Percentiles rank a stretch among this genome's conserved stretches.
Conservation (phyloP, 805 yeast genomes). For the Cyberlindnera xylosilytica region DNA sequence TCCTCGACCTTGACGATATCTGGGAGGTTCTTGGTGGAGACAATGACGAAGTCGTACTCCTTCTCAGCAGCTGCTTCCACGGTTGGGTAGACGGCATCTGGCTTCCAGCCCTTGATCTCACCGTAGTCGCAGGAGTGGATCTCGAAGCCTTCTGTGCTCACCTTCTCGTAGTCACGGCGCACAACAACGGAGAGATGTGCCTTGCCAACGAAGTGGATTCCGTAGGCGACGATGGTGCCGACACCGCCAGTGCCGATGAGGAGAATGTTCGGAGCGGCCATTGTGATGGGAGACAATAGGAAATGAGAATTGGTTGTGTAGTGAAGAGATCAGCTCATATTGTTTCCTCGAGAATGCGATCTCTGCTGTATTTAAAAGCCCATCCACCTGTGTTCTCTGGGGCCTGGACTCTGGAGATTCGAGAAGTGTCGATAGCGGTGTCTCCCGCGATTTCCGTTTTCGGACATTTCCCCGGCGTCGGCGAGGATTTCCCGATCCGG, state of each 20-base stretch:
- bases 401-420: too few relatives aligned
- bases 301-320: background rate
- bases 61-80: slow-evolving; percentile 47
- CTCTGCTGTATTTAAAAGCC: too few relatives aligned
- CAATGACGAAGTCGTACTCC: slow-evolving; percentile 53
- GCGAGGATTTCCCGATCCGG: too few relatives aligned
- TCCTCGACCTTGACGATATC: slow-evolving; percentile 54
- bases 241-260: slow-evolving; percentile 86
- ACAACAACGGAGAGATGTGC: slow-evolving; percentile 59
- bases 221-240: slow-evolving; percentile 72
- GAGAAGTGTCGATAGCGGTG: too few relatives aligned
- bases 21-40: slow-evolving; percentile 64
- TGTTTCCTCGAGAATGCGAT: too few relatives aligned
- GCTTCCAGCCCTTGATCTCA: slow-evolving; percentile 48
- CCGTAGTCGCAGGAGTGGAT: slow-evolving; percentile 67
- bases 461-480: too few relatives aligned
- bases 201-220: slow-evolving; percentile 46
- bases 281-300: background rate
- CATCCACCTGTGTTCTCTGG: too few relatives aligned
- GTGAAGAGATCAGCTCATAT: too few relatives aligned
- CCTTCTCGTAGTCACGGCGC: slow-evolving; percentile 60
- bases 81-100: slow-evolving; percentile 46
- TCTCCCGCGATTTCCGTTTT: too few relatives aligned
- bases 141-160: slow-evolving; percentile 50
- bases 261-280: slow-evolving; percentile 38